Evolutionary conservation across 139 green algal genomes (phyloP), one percentile per base, ranked within the genome.

Genomic region (Chlamydomonas sp.): DNA sequence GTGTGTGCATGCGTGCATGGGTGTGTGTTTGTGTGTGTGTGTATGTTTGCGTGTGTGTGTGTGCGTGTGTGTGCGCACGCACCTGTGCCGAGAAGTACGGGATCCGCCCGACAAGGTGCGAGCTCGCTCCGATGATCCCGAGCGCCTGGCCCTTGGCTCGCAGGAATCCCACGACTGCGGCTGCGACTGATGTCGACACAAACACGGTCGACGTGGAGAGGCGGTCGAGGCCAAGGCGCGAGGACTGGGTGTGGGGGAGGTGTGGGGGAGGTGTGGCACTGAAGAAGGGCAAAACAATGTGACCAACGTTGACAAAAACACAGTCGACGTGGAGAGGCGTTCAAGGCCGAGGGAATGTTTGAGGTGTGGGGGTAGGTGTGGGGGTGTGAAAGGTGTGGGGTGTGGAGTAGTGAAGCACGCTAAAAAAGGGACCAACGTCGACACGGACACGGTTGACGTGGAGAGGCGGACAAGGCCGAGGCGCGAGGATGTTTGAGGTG

Each of bases 261-360:
- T n/a, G n/a, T n/a, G n/a, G n/a, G n/a, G n/a, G n/a, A n/a, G n/a
- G n/a, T n/a, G n/a, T n/a, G n/a, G n/a, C n/a, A n/a, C n/a, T n/a
- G n/a, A n/a, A n/a, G n/a, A n/a, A n/a, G n/a, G n/a, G n/a, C n/a
- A n/a, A n/a, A n/a, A n/a, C n/a, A n/a, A n/a, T n/a, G n/a, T n/a
- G n/a, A n/a, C n/a, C n/a, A n/a, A n/a, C n/a, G n/a, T n/a, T 65
- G 93, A 96, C 73, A 96, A 13, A 54, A 54, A 54, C 43, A 54
- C 43, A 54, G 43, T 54, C 13, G 16, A 26, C 16, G 43, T 54
- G 43, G 16, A 26, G 43, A 54, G 43, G 16, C 43, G 43, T 13
- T 54, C 43, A 13, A 54, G 20, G 43, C 43, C 43, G 20, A 54
- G 43, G 16, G 16, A 54, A 54, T 54, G 13, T 54, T n/a, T n/a